Base-by-base conservation (phyloP, 768 basidiomycete species). In the Postia placenta region DNA sequence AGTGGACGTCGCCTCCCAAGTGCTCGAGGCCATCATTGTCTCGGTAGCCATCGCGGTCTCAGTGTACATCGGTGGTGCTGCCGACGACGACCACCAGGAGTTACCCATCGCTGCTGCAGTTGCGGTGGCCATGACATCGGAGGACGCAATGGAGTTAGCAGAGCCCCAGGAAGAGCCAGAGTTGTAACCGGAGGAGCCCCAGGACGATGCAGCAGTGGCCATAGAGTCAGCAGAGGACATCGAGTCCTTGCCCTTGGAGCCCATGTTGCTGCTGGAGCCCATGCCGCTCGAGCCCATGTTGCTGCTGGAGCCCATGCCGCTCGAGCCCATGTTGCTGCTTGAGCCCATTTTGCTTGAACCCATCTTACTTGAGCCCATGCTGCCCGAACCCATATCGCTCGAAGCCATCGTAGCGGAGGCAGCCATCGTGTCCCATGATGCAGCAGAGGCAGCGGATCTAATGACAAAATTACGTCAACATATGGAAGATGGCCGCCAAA, bases 1-100 rank as follows among this genome's bases (percentile, higher is more conserved):
- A 41, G 50, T 50, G 42, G 45, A 48, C 17, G 43, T 35, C 4
- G 49, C 49, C n/a, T n/a, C n/a, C n/a, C n/a, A n/a, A n/a, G 15
- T 20, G 15, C 11, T 19, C 35, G 58, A 49, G 1, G 55, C 38
- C 41, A 38, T 25, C 42, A 36, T 39, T 24, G 46, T 47, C 11
- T 38, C 11, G 7, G 46, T 5, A 6, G 46, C 25, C 30, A 38
- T 36, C 4, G 46, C 46, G 20, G 43, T 42, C 11, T 49, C 47
- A 37, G 52, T 41, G 14, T 14, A 39, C 41, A 45, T 48, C 27
- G 42, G 42, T 4, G 9, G n/a, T n/a, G n/a, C n/a, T n/a, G n/a
- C n/a, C n/a, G n/a, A n/a, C 12, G 23, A 40, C 43, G 24, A 50
- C 38, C 20, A 28, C 45, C 30, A 45, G 14, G 30, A 30, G 15